Evolutionary conservation across 192 early-diverging fungal species (phyloP), one percentile per base, ranked within the genome.

Genomic region (Coemansia furcata): DNA sequence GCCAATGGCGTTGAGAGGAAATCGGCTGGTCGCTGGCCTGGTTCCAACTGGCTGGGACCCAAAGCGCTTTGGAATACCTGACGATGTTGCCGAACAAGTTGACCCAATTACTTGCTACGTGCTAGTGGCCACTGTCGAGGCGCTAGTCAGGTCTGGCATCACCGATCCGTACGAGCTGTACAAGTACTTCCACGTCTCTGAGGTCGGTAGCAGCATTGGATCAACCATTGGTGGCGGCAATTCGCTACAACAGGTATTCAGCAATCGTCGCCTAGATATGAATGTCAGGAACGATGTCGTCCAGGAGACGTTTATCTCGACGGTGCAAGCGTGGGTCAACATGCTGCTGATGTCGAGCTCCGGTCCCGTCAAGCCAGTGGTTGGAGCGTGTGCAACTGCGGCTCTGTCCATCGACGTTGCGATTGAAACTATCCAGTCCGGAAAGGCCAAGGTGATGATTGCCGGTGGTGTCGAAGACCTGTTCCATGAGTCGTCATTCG

Each of bases 81-180:
- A 93, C 68, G 92, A 95, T 63, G 93, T 98, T 61, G 87, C 93
- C 58, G 76, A 86, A 59, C 94, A 98, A 73, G 92, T 96, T 33
- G 95, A 98, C 72, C 88, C 86, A 15, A 87, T 94, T 60, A 95
- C 95, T 6, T 87, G 94, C 36, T 98, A 89, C 78, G 86, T 88
- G 63, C 73, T 98, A 47, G 90, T 98, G 46, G 88, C 94, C 15
- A 95, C 93, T 47, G 95, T 94, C 17, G 95, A 98, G 77, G 94
- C 95, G 7, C 85, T 98, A 44, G 81, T 95, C 55, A 85, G 90
- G 30, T 90, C 92, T 64, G 95, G 95, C 81, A 91, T 98, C 32
- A 95, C 94, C 32, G 95, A 98, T 73, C 95, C 95, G 12, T 98
- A 96, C 85, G 94, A 98, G 83, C 92, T 98, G 82, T 98, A 92